Conservation (phyloP, 1,139 yeast species). For the Debaryomyces psychrophilus region DNA sequence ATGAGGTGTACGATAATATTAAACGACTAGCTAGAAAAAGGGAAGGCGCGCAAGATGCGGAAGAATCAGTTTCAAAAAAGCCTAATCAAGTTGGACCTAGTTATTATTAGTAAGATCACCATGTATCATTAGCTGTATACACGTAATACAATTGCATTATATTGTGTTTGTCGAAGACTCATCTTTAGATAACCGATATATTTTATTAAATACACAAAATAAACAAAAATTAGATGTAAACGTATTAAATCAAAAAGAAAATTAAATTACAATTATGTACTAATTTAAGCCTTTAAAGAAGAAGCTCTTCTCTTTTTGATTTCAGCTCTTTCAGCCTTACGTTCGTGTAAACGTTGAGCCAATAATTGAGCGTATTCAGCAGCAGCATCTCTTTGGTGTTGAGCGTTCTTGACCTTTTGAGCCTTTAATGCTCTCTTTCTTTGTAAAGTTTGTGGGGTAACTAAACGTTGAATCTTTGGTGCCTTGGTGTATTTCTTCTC, state of each 20-base stretch:
- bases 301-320: constrained; percentile 99
- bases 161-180: neutral
- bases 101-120: neutral
- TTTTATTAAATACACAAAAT: constrained; percentile 28
- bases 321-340: constrained; percentile 98
- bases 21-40: constrained; percentile 57
- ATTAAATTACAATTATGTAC: constrained; percentile 15
- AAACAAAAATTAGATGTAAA: constrained; percentile 19
- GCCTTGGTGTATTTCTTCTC: constrained; percentile 99
- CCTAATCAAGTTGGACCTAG: constrained; percentile 10
- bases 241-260: constrained; percentile 13
- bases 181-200: constrained; percentile 14
- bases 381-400: constrained; percentile 99
- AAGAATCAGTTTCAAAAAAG: constrained; percentile 6
- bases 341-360: constrained; percentile 97
- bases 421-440: constrained; percentile 98
- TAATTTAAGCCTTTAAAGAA: constrained; percentile 79
- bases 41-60: constrained; percentile 13
- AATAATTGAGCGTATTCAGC: constrained; percentile 99
- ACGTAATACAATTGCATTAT: neutral
- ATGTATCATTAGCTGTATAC: neutral
- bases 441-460: constrained; percentile 98
- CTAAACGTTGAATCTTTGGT: constrained; percentile 99
- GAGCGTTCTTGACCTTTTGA: constrained; percentile 94
- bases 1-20: constrained; percentile 75